A percentile compares a stretch with the other conserved stretches of the same genome.
These are phyloP conservation scores for Neckera pumila DNA, from an alignment of 225 moss, liverwort and hornwort genomes.

Conservation along the genomic window DNA sequence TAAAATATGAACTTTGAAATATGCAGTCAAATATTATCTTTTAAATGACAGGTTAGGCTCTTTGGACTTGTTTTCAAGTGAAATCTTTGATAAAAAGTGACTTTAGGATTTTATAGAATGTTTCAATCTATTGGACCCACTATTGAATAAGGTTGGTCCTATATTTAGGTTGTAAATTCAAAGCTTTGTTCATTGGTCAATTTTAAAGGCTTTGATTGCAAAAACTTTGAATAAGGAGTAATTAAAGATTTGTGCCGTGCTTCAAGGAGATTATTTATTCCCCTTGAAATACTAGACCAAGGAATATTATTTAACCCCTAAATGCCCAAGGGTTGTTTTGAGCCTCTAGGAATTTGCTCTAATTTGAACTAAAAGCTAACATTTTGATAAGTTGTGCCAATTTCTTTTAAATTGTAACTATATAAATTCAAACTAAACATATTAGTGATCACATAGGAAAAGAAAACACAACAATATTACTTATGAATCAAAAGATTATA, in stretches of 20 bases:
- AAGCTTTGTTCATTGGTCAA: background rate
- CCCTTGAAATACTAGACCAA: background rate
- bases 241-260: background rate
- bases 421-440: too few species aligned
- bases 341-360: too few species aligned
- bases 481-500: too few species aligned
- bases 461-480: too few species aligned
- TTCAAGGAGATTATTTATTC: background rate
- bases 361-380: too few species aligned
- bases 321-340: too few species aligned
- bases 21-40: rapidly evolving
- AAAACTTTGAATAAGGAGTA: background rate
- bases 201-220: background rate
- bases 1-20: background rate
- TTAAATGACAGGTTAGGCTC: rapidly evolving
- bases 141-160: background rate
- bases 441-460: too few species aligned
- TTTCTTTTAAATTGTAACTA: too few species aligned
- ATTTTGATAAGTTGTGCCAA: too few species aligned
- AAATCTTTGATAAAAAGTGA: background rate
- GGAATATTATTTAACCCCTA: background rate
- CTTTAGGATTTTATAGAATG: background rate
- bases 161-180: background rate
- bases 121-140: background rate
- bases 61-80: background rate